These are phyloP conservation scores for Paralagenidium karlingii DNA, from an alignment of 352 stramenopile genomes.

Conservation along the genomic window DNA sequence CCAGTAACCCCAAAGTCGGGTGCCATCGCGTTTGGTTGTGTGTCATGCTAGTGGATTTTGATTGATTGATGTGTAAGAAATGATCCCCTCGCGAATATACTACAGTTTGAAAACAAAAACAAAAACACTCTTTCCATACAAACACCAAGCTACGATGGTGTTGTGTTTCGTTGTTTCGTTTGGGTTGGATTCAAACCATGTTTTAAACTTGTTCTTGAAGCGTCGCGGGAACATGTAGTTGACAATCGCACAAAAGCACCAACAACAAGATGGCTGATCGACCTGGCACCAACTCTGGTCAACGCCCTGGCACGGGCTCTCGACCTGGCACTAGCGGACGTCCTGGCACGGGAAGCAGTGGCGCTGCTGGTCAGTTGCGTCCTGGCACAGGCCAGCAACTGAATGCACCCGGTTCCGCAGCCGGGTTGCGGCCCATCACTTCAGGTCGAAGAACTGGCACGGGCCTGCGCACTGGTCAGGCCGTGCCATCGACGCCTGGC, in stretches of 20 bases:
- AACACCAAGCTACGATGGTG: too few species aligned
- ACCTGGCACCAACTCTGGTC: slow-evolving; percentile 38
- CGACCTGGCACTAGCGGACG: slow-evolving; percentile 14
- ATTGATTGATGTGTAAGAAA: too few species aligned
- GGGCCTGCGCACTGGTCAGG: slow-evolving; percentile 37
- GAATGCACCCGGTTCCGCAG: not conserved
- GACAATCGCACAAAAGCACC: not conserved
- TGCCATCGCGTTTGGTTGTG: too few species aligned
- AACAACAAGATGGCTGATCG: slow-evolving; percentile 12
- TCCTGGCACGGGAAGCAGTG: slow-evolving; percentile 39
- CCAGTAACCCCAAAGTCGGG: too few species aligned
- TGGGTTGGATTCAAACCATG: too few species aligned
- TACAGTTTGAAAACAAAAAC: too few species aligned
- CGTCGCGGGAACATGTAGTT: too few species aligned
- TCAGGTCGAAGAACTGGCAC: slow-evolving; percentile 41
- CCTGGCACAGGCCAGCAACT: slow-evolving; percentile 38
- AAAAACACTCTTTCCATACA: too few species aligned
- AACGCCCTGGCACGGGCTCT: slow-evolving; percentile 37
- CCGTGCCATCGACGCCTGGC: slow-evolving; percentile 40
- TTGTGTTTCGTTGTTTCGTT: too few species aligned
- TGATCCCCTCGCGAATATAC: too few species aligned
- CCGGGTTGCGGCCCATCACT: too few species aligned
- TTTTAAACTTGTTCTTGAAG: slow-evolving; percentile 3
- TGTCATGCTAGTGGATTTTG: too few species aligned
- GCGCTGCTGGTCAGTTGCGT: slow-evolving; percentile 13